Conservation (phyloP, 768 basidiomycete genomes). For the Tricholoma terreum region DNA sequence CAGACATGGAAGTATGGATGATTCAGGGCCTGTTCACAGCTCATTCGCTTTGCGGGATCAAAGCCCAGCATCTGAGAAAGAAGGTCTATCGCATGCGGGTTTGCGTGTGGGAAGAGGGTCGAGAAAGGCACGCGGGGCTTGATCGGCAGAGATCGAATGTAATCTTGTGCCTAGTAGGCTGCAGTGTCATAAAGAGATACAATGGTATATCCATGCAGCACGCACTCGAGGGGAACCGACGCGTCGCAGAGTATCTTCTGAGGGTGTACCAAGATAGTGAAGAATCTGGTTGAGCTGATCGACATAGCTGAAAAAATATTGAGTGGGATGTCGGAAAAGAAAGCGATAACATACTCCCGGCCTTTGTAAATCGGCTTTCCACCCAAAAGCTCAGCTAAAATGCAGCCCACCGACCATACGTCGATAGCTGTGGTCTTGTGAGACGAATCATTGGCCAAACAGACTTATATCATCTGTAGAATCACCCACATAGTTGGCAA, state of each 20-base stretch:
- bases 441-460: slow-evolving; percentile 12
- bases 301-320: slow-evolving; percentile 65
- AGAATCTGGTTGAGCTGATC: slow-evolving; percentile 98
- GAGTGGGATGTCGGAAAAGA: slow-evolving; percentile 2
- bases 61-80: slow-evolving; percentile 90
- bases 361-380: slow-evolving; percentile 98
- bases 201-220: slow-evolving; percentile 6
- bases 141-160: slow-evolving; percentile 96
- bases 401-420: slow-evolving; percentile 96
- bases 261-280: slow-evolving; percentile 96
- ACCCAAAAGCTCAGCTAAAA: slow-evolving; percentile 87
- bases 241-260: slow-evolving; percentile 92
- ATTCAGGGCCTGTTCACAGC: slow-evolving; percentile 91
- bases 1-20: slow-evolving; percentile 96
- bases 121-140: slow-evolving; percentile 92
- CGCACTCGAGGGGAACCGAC: slow-evolving; percentile 91
- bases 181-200: slow-evolving; percentile 1
- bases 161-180: slow-evolving; percentile 79
- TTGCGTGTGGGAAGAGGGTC: slow-evolving; percentile 90
- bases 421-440: slow-evolving; percentile 86
- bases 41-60: slow-evolving; percentile 94
- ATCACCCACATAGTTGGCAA: slow-evolving; percentile 81
- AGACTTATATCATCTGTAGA: background rate
- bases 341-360: slow-evolving; percentile 66
- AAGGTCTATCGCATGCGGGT: slow-evolving; percentile 91